Conservation (phyloP, 805 yeast genomes). For the Cyberlindnera suaveolens region DNA sequence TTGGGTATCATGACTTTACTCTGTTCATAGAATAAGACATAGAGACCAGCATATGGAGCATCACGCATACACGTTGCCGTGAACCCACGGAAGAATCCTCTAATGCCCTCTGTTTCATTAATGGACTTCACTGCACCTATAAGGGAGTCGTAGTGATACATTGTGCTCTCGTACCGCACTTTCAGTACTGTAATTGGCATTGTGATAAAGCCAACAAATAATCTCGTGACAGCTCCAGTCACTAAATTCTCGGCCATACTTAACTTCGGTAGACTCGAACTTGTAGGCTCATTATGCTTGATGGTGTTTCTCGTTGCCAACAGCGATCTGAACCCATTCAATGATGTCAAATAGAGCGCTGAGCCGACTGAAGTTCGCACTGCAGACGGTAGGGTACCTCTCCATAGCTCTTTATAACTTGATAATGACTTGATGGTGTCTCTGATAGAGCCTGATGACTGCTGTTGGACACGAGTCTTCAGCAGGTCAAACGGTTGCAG, state of each 20-base stretch:
- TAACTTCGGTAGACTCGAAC: slow-evolving; percentile 62
- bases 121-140: slow-evolving; percentile 54
- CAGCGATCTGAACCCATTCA: slow-evolving; percentile 54
- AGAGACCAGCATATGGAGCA: slow-evolving; percentile 94
- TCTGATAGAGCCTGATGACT: slow-evolving; percentile 26
- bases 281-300: slow-evolving; percentile 5
- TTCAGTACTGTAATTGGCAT: slow-evolving; percentile 94
- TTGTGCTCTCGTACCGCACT: slow-evolving; percentile 80
- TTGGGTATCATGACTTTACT: slow-evolving; percentile 53
- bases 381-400: slow-evolving; percentile 91
- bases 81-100: slow-evolving; percentile 82
- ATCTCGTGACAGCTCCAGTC: slow-evolving; percentile 76
- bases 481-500: slow-evolving; percentile 87
- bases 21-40: slow-evolving; percentile 79
- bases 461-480: slow-evolving; percentile 81
- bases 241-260: slow-evolving; percentile 61
- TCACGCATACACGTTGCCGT: slow-evolving; percentile 85
- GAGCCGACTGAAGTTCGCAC: slow-evolving; percentile 87
- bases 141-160: slow-evolving; percentile 64
- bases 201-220: slow-evolving; percentile 74
- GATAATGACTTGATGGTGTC: slow-evolving; percentile 35
- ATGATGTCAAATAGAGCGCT: slow-evolving; percentile 72
- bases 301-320: slow-evolving; percentile 30
- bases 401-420: slow-evolving; percentile 57
- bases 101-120: slow-evolving; percentile 41